phyloP scores from a whole-genome alignment of 2,329 filamentous ascomycete genomes.

The Colletotrichum nymphaeae region DNA sequence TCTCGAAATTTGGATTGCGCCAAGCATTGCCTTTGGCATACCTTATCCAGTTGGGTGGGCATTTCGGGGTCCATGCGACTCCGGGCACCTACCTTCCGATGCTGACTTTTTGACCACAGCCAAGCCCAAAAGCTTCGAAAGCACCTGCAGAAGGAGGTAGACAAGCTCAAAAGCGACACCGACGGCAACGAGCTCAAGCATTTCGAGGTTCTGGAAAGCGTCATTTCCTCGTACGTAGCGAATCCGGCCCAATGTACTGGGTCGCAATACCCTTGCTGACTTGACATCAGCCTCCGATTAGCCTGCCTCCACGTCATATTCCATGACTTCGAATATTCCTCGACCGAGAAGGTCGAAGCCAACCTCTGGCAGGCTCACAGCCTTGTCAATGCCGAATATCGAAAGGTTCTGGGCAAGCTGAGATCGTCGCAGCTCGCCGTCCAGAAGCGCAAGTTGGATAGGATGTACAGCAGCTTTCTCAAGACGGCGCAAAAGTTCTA shows the following conservation, averaged over 20 bases:
- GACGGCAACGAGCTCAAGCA: conserved; percentile 52
- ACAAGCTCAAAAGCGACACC: conserved; percentile 52
- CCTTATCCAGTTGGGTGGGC: background rate
- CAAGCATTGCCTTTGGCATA: background rate
- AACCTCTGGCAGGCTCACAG: conserved; percentile 84
- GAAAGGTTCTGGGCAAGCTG: conserved; percentile 72
- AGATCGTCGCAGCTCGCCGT: conserved; percentile 64
- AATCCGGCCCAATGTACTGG: conserved; percentile 11
- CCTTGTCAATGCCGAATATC: conserved; percentile 82
- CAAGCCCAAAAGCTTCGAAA: conserved; percentile 56
- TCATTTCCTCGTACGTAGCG: conserved; percentile 53
- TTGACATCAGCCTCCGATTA: conserved; percentile 69
- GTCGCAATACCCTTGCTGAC: conserved; percentile 28
- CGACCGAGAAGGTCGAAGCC: conserved; percentile 72
- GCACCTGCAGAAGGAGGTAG: conserved; percentile 55
- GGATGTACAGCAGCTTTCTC: conserved; percentile 85
- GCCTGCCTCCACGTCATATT: conserved; percentile 80
- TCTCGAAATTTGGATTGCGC: background rate
- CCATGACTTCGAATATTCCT: conserved; percentile 75
- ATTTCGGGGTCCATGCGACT: conserved; percentile 4
- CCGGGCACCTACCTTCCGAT: background rate
- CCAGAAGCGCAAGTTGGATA: conserved; percentile 81
- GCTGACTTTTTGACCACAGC: conserved; percentile 43
- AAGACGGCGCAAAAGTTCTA: conserved; percentile 92
- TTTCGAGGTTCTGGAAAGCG: conserved; percentile 56